phyloP scores from a whole-genome alignment of 192 early-diverging fungal species.

The Coemansia sp. region DNA sequence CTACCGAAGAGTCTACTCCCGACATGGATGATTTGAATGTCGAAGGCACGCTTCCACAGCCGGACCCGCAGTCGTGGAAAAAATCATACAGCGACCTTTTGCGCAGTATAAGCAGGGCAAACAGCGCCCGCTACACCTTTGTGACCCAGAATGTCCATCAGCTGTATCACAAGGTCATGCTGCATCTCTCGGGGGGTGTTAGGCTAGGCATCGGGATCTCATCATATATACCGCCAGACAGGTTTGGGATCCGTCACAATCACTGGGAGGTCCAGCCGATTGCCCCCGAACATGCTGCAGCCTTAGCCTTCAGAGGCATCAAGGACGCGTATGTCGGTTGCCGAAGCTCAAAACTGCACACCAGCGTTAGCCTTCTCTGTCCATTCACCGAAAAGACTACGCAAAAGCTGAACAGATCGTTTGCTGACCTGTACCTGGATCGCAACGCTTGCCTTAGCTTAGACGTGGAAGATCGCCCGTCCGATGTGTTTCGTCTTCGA shows the following conservation, averaged over 20 bases:
- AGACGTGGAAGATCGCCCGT: neutral
- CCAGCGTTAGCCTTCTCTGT: conserved; percentile 46
- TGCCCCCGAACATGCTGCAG: conserved; percentile 37
- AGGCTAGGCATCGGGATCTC: conserved; percentile 56
- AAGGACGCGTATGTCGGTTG: conserved; percentile 51
- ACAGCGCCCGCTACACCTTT: conserved; percentile 49
- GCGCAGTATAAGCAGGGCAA: conserved; percentile 35
- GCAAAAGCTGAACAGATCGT: conserved; percentile 5
- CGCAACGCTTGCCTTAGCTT: neutral
- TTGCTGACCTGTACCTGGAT: conserved; percentile 29
- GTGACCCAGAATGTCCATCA: conserved; percentile 36
- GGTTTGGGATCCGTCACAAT: conserved; percentile 36
- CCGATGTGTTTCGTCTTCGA: conserved; percentile 21
- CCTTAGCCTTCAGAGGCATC: conserved; percentile 18
- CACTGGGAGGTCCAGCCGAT: conserved; percentile 58
- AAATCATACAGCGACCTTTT: conserved; percentile 29
- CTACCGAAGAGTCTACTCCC: conserved; percentile 9
- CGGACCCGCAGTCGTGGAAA: conserved; percentile 24
- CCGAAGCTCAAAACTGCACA: conserved; percentile 49
- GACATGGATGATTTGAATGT: conserved; percentile 11
- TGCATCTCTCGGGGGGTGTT: conserved; percentile 52
- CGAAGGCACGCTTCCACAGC: neutral
- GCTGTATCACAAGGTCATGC: conserved; percentile 50
- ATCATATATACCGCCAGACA: conserved; percentile 45
- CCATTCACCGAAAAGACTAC: conserved; percentile 34